phyloP scores from a whole-genome alignment of 108 stramenopile species.

The Nannochloropsis oceanica region DNA sequence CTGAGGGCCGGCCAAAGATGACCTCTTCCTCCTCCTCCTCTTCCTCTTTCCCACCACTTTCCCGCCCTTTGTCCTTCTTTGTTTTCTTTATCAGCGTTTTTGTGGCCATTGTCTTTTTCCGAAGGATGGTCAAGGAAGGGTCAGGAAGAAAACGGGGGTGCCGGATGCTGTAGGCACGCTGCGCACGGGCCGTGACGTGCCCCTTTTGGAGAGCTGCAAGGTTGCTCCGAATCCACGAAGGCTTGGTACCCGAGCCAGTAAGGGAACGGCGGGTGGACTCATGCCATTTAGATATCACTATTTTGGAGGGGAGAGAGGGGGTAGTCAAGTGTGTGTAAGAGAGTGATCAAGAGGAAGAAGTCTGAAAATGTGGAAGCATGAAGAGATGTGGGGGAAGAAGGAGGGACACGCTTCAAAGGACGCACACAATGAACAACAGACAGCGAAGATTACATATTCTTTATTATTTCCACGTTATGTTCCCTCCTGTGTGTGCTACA shows the following conservation, averaged over 20 bases:
- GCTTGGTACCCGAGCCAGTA: background rate
- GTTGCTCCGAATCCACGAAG: background rate
- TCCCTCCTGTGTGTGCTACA: no score
- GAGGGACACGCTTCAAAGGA: no score
- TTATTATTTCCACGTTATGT: no score
- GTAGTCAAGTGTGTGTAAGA: no score
- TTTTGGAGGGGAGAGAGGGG: background rate
- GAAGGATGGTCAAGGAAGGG: background rate
- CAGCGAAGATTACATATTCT: no score
- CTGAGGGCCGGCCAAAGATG: background rate
- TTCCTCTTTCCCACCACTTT: background rate
- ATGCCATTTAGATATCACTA: background rate
- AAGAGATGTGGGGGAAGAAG: no score
- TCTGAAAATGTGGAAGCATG: no score
- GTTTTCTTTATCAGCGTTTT: background rate
- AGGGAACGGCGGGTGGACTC: background rate
- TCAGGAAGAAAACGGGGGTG: background rate
- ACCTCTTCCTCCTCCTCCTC: background rate
- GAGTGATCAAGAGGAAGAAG: no score
- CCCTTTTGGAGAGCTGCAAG: background rate
- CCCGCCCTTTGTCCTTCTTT: background rate
- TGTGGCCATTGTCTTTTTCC: background rate
- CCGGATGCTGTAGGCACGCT: background rate
- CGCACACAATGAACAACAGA: no score
- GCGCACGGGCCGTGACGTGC: background rate